Evolutionary conservation across 371 early-diverging fungal species (phyloP), one percentile per base, ranked within the genome.

Genomic region (Rhizomucor pusillus): DNA sequence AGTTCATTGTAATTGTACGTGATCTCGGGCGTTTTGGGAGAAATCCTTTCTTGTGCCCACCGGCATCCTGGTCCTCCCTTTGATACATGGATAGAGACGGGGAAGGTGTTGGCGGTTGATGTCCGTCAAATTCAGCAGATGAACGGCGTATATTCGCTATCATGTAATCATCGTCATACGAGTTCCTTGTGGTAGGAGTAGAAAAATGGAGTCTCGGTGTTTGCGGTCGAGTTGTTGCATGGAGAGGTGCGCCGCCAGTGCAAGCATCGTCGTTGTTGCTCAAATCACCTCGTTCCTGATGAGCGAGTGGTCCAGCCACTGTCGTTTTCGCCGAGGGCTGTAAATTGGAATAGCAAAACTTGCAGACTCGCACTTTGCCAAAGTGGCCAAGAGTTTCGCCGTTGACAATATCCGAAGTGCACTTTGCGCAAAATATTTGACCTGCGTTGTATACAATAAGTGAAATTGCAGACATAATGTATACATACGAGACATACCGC

Each of bases 381-480:
- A 82, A 77, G 51, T 87, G 84, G 14, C 86, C 85, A 50, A 85
- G 87, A 16, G 77, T 65, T 41, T 80, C 82, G 9, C 91, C 92
- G 2, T 88, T 66, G 20, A 91, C 82, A 14, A 81, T 81, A 40
- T 86, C 76, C 0, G 87, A 87, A 5, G 92, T 88, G 66, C 92
- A 92, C 57, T 81, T 81, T 14, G 72, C 77, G 59, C 92, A 92
- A 60, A 91, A 90, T 34, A 92, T 89, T 56, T 86, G 88, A 13
- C 87, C 87, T 86, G 63, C 19, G 49, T n/a, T n/a, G 11, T 11
- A 9, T 36, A 14, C 19, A 52, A 13, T 11, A n/a, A n/a, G 6
- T 24, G 39, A 35, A 34, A 33, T 43, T 43, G n/a, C 18, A n/a
- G 1, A 20, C 9, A 24, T 45, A 46, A 18, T 19, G 19, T 33